Conservation (phyloP, 805 yeast genomes). For the Candida golubevii region DNA sequence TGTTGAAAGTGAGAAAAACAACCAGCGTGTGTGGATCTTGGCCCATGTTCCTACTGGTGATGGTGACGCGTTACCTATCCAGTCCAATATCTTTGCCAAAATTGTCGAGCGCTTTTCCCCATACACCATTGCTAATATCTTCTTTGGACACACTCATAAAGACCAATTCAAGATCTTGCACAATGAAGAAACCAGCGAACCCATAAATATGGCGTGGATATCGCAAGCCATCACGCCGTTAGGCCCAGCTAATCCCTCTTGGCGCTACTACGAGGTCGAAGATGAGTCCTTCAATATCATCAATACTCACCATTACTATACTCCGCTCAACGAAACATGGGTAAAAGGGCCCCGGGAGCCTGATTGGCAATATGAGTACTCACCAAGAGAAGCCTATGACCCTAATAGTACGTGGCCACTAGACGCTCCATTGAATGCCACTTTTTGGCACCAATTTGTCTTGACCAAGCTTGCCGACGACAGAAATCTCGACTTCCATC, state of each 20-base stretch:
- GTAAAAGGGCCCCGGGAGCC: constrained; percentile 53
- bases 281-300: constrained; percentile 53
- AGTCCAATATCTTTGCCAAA: constrained; percentile 50
- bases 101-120: constrained; percentile 67
- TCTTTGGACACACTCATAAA: constrained; percentile 68
- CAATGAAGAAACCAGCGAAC: constrained; percentile 34
- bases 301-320: constrained; percentile 56
- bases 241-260: constrained; percentile 58
- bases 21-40: constrained; percentile 68
- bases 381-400: constrained; percentile 57
- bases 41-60: constrained; percentile 63
- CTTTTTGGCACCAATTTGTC: constrained; percentile 58
- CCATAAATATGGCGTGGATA: constrained; percentile 58
- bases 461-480: constrained; percentile 39
- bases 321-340: constrained; percentile 57
- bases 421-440: constrained; percentile 57
- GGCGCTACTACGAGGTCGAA: constrained; percentile 71
- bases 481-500: constrained; percentile 42
- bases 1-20: constrained; percentile 50
- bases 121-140: constrained; percentile 60
- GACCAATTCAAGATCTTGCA: constrained; percentile 64
- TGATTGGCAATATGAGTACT: constrained; percentile 58
- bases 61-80: constrained; percentile 56
- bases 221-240: constrained; percentile 65
- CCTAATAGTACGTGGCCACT: constrained; percentile 53